Evolutionary conservation across 108 stramenopile species (phyloP).

Genomic region (Seminavis robusta): DNA sequence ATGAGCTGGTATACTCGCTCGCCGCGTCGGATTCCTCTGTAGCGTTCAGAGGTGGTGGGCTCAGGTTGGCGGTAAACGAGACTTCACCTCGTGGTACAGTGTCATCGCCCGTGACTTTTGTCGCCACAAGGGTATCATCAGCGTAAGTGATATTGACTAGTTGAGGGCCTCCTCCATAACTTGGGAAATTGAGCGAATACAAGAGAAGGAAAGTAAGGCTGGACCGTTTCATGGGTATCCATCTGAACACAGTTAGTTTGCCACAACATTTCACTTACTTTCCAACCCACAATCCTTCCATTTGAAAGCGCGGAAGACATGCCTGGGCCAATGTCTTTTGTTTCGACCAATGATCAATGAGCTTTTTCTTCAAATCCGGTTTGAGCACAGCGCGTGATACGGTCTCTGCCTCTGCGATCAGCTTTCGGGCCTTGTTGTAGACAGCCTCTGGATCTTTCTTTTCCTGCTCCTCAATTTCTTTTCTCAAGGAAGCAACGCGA

Average conservation of each 20-base stretch:
- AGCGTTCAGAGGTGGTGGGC: constrained; percentile 5
- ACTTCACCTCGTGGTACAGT: constrained; percentile 77
- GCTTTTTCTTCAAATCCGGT: constrained; percentile 38
- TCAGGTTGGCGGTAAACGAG: constrained; percentile 70
- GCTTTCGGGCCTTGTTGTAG: constrained; percentile 29
- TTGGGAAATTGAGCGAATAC: constrained; percentile 7
- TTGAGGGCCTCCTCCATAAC: constrained; percentile 68
- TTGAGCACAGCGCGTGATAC: constrained; percentile 28
- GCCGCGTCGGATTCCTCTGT: not conserved
- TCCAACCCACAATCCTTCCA: constrained; percentile 84
- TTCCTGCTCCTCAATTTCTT: constrained; percentile 21
- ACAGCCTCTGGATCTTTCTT: constrained; percentile 42
- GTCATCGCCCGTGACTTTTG: constrained; percentile 77
- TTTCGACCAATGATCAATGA: constrained; percentile 5
- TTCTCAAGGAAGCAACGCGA: constrained; percentile 11
- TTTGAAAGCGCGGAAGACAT: constrained; percentile 63
- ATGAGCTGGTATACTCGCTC: not conserved
- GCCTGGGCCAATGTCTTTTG: constrained; percentile 41
- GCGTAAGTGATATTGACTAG: constrained; percentile 73
- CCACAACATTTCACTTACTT: constrained; percentile 53
- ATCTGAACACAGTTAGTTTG: constrained; percentile 1
- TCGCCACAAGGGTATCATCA: constrained; percentile 72
- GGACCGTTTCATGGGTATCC: not conserved
- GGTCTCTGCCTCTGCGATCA: constrained; percentile 25
- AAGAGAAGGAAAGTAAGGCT: not conserved